Percentiles rank a stretch among this genome's conserved stretches.
Conservation (phyloP, 495 filamentous ascomycete species). For the Geopyxis carbonaria region DNA sequence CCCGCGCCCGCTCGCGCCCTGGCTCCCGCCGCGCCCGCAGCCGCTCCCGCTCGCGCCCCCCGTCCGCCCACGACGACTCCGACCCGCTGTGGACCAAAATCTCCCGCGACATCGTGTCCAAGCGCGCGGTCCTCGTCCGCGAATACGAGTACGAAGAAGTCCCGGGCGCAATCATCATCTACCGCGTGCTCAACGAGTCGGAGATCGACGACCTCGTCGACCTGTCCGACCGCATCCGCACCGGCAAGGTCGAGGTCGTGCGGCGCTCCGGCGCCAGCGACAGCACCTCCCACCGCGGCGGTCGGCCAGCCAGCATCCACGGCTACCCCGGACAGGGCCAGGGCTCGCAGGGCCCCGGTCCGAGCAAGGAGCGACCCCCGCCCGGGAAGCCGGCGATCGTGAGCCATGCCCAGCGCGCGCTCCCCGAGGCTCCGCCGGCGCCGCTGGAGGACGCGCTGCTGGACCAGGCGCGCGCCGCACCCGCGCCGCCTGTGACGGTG, state of each 20-base stretch:
- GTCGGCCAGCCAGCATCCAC: slow-evolving; percentile 15
- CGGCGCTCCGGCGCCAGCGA: slow-evolving; percentile 13
- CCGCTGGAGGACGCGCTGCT: not conserved
- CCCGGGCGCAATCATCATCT: slow-evolving; percentile 20
- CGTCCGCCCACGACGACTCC: slow-evolving; percentile 4
- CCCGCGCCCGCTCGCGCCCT: slow-evolving; percentile 7
- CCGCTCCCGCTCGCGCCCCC: not conserved
- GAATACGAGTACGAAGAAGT: slow-evolving; percentile 23
- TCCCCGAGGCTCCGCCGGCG: slow-evolving; percentile 1
- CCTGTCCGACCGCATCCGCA: slow-evolving; percentile 19
- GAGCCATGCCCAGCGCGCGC: not conserved
- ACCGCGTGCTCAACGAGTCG: slow-evolving; percentile 14
- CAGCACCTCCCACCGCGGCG: slow-evolving; percentile 7
- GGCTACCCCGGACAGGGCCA: slow-evolving; percentile 11
- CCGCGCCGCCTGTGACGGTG: slow-evolving; percentile 1
- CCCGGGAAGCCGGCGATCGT: slow-evolving; percentile 23
- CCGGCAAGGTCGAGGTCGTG: slow-evolving; percentile 16
- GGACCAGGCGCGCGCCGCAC: not conserved
- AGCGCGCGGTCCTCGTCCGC: slow-evolving; percentile 16
- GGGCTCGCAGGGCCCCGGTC: slow-evolving; percentile 12
- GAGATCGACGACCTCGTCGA: slow-evolving; percentile 23
- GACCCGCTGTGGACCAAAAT: slow-evolving; percentile 24
- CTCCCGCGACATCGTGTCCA: slow-evolving; percentile 23
- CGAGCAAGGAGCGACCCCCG: slow-evolving; percentile 18
- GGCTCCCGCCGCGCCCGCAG: slow-evolving; percentile 11